Base-by-base conservation (phyloP, 2,329 filamentous ascomycete species). In the Alternaria gansuensis region DNA sequence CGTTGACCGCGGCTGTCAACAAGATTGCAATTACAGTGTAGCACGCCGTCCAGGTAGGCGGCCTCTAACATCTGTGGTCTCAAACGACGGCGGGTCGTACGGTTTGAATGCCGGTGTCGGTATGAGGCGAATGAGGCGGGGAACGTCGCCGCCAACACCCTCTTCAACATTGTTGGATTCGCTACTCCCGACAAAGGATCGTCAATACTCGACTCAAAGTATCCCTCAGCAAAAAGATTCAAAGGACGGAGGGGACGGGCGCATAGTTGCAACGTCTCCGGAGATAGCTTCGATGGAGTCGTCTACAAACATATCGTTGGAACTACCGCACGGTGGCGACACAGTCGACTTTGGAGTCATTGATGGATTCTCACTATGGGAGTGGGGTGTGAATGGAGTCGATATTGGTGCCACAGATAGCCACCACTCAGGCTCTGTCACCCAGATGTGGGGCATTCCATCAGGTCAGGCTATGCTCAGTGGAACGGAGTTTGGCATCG, bases 1-100 rank as follows among this genome's bases (percentile, higher is more conserved):
- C 43, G 28, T 46, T 13, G 43, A 46, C 43, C 43, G 43, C 21
- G 43, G 43, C 43, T 46, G 43, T 28, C 43, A 33, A 33, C 43
- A 46, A 14, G 43, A 46, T 17, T 46, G 43, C 43, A 46, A 46
- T 2, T 46, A 46, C 43, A 46, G 43, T 11, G 28, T 46, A 21
- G 43, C 43, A 14, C 43, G 43, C 10, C 43, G 43, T 31, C 43
- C 43, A 8, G 43, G 43, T n/a, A 46, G 43, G 17, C 43, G 43
- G 28, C 28, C 10, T 46, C 43, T 31, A 33, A 46, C 43, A 46
- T 46, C 43, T 46, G 29, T 46, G 11, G 28, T 46, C 43, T 33
- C 43, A 17, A 28, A 46, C 33, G 43, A 33, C n/a, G 43, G 5
- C 10, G 43, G 43, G 11, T 31, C 11, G 28, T 46, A 33, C 29